phyloP scores from a whole-genome alignment of 192 early-diverging fungal genomes.

The Globomyces pollinis-pini region DNA sequence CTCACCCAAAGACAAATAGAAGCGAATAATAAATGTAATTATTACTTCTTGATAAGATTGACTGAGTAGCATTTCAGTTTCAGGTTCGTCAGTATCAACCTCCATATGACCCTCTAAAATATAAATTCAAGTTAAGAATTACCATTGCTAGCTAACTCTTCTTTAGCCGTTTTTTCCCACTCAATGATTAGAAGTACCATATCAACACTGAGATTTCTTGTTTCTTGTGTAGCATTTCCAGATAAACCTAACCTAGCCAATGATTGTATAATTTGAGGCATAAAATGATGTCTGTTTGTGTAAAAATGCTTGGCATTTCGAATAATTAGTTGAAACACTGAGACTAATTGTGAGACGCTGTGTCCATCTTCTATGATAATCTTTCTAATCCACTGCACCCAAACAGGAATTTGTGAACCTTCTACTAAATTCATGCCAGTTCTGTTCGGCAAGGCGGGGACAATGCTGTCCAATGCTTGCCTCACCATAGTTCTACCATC shows the following conservation, averaged over 20 bases:
- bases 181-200: slow-evolving; percentile 80
- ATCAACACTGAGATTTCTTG: slow-evolving; percentile 76
- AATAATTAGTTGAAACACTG: slow-evolving; percentile 86
- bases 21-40: slow-evolving; percentile 30
- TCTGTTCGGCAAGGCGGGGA: slow-evolving; percentile 78
- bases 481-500: slow-evolving; percentile 83
- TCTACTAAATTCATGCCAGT: slow-evolving; percentile 10
- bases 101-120: slow-evolving; percentile 17
- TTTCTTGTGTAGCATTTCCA: slow-evolving; percentile 78
- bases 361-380: slow-evolving; percentile 92
- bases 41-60: slow-evolving; percentile 24
- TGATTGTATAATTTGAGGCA: slow-evolving; percentile 78
- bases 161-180: slow-evolving; percentile 76
- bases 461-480: slow-evolving; percentile 88
- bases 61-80: not conserved
- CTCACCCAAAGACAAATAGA: slow-evolving; percentile 55
- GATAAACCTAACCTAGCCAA: slow-evolving; percentile 82
- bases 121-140: no score
- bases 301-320: slow-evolving; percentile 87
- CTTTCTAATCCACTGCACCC: slow-evolving; percentile 80
- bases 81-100: slow-evolving; percentile 15
- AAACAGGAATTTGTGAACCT: slow-evolving; percentile 52
- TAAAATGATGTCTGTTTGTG: slow-evolving; percentile 79
- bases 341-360: slow-evolving; percentile 71
- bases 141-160: no score